Evolutionary conservation across 2,329 filamentous ascomycete genomes (phyloP), one percentile per base, ranked within the genome.

Genomic region (Colletotrichum filicis): DNA sequence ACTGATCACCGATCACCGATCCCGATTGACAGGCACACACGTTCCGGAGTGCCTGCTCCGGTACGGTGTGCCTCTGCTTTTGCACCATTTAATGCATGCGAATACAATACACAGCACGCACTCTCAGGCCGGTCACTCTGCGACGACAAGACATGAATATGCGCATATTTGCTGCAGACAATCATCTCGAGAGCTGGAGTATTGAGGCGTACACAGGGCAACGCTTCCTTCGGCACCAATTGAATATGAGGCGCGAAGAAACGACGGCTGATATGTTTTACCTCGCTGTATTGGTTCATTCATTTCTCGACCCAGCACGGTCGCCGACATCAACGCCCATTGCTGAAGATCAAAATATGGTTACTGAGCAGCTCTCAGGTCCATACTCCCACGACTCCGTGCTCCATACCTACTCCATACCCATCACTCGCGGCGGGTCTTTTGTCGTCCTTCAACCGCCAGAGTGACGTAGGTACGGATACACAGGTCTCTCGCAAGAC

Each of bases 31-130:
- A 73, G 60, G 66, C n/a, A 70, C 60, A n/a, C 49, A 64, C 11
- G 37, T 28, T 30, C 66, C 71, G 71, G 71, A 73, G 66, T 60
- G 35, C 26, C 35, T 73, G 37, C 28, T 73, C 70, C 70, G 70
- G 55, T 28, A 46, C 55, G 24, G 12, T 24, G 30, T 56, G 52
- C 32, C 24, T 42, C 42, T 35, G 53, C 49, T 28, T 55, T 24
- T 55, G 16, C 8, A n/a, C 22, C 24, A 14, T 22, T 35, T 22
- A 12, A n/a, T 53, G 4, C n/a, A n/a, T 35, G 26, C 52, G 28
- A n/a, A 28, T 28, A n/a, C 59, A 32, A 26, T 16, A 63, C 42
- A 24, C 12, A 35, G 32, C 32, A 55, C 46, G 11, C 16, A 14
- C n/a, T 16, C 24, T 11, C 22, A 28, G 32, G n/a, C 46, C 12